These are phyloP conservation scores for Yamadazyma sp. DNA, from an alignment of 1,139 yeast species.

Conservation along the genomic window DNA sequence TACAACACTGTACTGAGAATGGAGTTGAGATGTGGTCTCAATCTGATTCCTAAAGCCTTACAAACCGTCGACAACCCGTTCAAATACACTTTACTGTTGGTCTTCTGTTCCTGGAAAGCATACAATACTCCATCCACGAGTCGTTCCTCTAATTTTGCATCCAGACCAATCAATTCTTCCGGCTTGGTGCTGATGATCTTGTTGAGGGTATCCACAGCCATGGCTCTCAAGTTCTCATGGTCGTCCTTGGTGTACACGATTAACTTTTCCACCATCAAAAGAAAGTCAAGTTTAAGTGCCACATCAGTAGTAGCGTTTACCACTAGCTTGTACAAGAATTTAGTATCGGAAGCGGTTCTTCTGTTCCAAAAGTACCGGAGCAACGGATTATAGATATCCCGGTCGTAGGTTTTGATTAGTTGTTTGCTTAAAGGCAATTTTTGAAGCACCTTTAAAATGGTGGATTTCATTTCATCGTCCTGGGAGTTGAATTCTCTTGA, in stretches of 20 bases:
- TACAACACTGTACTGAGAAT: slow-evolving; percentile 74
- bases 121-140: slow-evolving; percentile 81
- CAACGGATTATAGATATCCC: slow-evolving; percentile 59
- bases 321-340: slow-evolving; percentile 55
- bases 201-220: slow-evolving; percentile 72
- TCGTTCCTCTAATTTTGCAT: slow-evolving; percentile 52
- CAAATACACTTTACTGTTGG: slow-evolving; percentile 44
- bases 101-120: slow-evolving; percentile 77
- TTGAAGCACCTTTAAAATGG: slow-evolving; percentile 52
- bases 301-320: slow-evolving; percentile 71
- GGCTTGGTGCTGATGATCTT: slow-evolving; percentile 28
- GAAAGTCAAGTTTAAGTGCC: slow-evolving; percentile 67
- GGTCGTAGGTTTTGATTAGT: slow-evolving; percentile 28
- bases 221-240: slow-evolving; percentile 72
- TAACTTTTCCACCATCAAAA: slow-evolving; percentile 58
- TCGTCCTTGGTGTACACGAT: slow-evolving; percentile 72
- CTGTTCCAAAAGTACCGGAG: slow-evolving; percentile 79
- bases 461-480: slow-evolving; percentile 84
- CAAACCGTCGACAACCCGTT: slow-evolving; percentile 68
- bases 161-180: slow-evolving; percentile 38
- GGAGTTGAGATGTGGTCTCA: slow-evolving; percentile 73
- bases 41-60: slow-evolving; percentile 64
- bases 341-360: slow-evolving; percentile 57
- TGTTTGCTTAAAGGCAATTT: slow-evolving; percentile 33
- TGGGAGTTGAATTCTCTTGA: slow-evolving; percentile 76